phyloP scores from a whole-genome alignment of 2,329 filamentous ascomycete genomes.

The Paecilomyces fulvus region DNA sequence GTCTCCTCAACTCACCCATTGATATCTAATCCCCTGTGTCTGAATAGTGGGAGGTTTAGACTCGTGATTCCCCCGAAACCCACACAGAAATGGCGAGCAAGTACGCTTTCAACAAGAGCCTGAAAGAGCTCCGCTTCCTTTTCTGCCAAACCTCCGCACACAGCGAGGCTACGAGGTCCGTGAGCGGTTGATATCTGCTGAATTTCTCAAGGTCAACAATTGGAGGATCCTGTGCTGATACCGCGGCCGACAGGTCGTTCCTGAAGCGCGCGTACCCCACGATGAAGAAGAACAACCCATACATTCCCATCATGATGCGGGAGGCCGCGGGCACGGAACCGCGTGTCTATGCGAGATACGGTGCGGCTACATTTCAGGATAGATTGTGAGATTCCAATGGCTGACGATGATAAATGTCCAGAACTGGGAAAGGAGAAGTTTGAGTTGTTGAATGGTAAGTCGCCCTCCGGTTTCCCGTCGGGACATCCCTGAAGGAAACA shows the following conservation, averaged over 20 bases:
- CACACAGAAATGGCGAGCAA: conserved; percentile 67
- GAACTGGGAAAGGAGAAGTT: conserved; percentile 62
- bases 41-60: not conserved
- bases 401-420: conserved; percentile 22
- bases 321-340: conserved; percentile 81
- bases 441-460: conserved; percentile 51
- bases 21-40: conserved; percentile 1
- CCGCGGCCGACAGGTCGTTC: conserved; percentile 59
- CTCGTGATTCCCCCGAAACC: conserved; percentile 2
- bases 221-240: not conserved
- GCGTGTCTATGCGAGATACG: conserved; percentile 86
- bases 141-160: conserved; percentile 93
- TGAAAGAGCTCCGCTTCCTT: conserved; percentile 95
- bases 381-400: not conserved
- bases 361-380: conserved; percentile 41
- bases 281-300: conserved; percentile 99
- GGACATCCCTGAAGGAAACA: conserved; percentile 1
- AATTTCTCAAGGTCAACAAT: not conserved
- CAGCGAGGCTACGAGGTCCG: conserved; percentile 79
- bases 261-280: conserved; percentile 85
- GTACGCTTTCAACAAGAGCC: conserved; percentile 78
- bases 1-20: not conserved
- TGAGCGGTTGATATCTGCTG: conserved; percentile 7
- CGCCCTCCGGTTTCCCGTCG: not conserved
- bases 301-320: conserved; percentile 86